These are phyloP conservation scores for Pseudognaphalium luteoalbum DNA, from an alignment of 129 eudicot species.

Conservation along the genomic window DNA sequence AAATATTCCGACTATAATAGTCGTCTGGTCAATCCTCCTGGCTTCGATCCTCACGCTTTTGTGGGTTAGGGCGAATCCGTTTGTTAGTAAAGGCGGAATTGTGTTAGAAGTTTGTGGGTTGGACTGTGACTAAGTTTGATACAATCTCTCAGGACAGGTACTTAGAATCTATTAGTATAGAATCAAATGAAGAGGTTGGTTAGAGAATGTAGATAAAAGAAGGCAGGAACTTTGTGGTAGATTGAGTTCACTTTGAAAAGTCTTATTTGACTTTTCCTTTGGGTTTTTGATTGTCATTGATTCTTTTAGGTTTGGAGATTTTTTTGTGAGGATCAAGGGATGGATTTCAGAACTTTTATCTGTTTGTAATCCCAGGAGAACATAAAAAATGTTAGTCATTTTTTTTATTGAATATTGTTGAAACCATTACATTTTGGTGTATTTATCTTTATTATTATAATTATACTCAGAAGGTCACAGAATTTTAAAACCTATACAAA, in stretches of 20 bases:
- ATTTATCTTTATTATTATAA: too few relatives aligned
- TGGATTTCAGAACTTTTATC: constrained; percentile 24
- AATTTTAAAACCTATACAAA: too few relatives aligned
- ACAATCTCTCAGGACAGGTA: constrained; percentile 1
- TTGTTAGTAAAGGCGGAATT: constrained; percentile 58
- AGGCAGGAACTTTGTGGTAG: constrained; percentile 24
- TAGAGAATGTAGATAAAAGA: constrained; percentile 33
- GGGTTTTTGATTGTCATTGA: constrained; percentile 18
- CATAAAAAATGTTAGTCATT: constrained; percentile 13
- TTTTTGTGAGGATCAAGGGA: constrained; percentile 24
- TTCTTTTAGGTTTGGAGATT: constrained; percentile 29
- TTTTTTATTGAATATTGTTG: background rate
- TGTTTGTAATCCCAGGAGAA: constrained; percentile 23
- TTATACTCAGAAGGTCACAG: too few relatives aligned
- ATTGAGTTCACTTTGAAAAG: constrained; percentile 25
- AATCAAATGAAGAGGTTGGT: constrained; percentile 16
- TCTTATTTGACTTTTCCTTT: constrained; percentile 14
- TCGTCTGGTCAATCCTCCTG: constrained; percentile 69
- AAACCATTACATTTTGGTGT: background rate
- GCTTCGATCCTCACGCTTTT: constrained; percentile 64
- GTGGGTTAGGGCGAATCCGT: constrained; percentile 78
- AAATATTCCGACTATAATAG: constrained; percentile 54
- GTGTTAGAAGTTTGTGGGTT: constrained; percentile 63
- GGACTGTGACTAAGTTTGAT: constrained; percentile 46
- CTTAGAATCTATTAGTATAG: constrained; percentile 23